Evolutionary conservation across 1,139 yeast genomes (phyloP).

Genomic region (Nakaseomyces uthaithaninus): DNA sequence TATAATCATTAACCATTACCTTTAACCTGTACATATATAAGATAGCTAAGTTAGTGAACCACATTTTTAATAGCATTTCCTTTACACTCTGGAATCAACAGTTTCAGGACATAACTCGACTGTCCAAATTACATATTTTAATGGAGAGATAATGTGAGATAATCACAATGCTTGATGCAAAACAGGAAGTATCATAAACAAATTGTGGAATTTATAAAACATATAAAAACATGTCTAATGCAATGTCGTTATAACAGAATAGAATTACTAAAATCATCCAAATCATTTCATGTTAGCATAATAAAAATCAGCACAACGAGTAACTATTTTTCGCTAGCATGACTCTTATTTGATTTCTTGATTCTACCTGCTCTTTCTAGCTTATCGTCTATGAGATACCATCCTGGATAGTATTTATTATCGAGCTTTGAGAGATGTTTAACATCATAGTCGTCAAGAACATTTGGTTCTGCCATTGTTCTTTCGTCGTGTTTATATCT

Average conservation of each 20-base stretch:
- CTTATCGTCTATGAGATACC: constrained; percentile 29
- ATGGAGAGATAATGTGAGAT: too few species aligned
- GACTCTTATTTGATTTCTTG: constrained; percentile 8
- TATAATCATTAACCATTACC: constrained; percentile 2
- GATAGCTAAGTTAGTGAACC: neutral
- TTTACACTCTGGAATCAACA: too few species aligned
- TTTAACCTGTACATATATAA: constrained; percentile 5
- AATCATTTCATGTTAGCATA: neutral
- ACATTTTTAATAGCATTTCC: too few species aligned
- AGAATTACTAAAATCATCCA: too few species aligned
- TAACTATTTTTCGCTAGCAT: neutral
- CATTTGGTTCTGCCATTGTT: constrained; percentile 4
- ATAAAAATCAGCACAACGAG: neutral
- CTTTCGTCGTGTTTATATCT: constrained; percentile 11
- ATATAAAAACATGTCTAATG: too few species aligned
- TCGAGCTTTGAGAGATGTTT: constrained; percentile 6
- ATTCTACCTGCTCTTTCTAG: constrained; percentile 31
- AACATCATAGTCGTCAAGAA: constrained; percentile 2
- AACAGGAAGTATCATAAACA: too few species aligned
- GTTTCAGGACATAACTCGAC: too few species aligned
- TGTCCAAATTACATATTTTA: too few species aligned
- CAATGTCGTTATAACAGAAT: too few species aligned
- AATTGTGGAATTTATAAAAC: too few species aligned
- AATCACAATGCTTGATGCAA: too few species aligned
- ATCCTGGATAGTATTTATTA: constrained; percentile 28